These are phyloP conservation scores for Claviceps cyperi DNA, from an alignment of 2,329 filamentous ascomycete genomes.

Conservation along the genomic window DNA sequence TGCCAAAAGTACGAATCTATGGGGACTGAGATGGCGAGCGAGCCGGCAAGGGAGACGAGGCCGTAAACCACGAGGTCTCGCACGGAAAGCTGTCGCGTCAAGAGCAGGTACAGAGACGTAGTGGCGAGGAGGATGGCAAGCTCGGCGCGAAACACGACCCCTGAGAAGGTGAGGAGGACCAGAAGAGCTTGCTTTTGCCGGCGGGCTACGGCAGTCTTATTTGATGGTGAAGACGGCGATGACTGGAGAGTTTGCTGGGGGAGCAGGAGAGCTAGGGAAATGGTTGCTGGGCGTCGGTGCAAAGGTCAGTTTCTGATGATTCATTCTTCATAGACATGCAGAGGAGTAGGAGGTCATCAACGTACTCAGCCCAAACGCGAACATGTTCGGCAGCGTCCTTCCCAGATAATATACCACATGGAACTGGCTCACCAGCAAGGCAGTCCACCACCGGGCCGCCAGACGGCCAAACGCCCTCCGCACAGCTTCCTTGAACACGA, in stretches of 20 bases:
- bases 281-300: constrained; percentile 36
- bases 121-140: constrained; percentile 65
- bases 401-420: constrained; percentile 89
- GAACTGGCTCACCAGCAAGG: constrained; percentile 74
- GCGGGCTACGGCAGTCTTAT: constrained; percentile 13
- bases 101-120: constrained; percentile 50
- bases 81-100: constrained; percentile 36
- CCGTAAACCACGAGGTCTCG: constrained; percentile 52
- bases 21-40: constrained; percentile 54
- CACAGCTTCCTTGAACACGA: constrained; percentile 50
- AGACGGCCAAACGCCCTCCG: constrained; percentile 51
- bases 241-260: constrained; percentile 16
- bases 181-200: constrained; percentile 51
- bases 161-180: constrained; percentile 66
- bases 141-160: constrained; percentile 79
- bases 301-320: neutral
- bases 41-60: constrained; percentile 46
- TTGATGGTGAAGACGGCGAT: neutral
- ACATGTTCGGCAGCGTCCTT: constrained; percentile 88
- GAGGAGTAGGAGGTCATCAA: constrained; percentile 8
- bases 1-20: constrained; percentile 95
- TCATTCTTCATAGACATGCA: neutral
- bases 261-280: constrained; percentile 40
- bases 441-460: constrained; percentile 63
- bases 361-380: constrained; percentile 76